Base-by-base conservation (phyloP, 495 filamentous ascomycete genomes). In the Rostrohypoxylon terebratum region DNA sequence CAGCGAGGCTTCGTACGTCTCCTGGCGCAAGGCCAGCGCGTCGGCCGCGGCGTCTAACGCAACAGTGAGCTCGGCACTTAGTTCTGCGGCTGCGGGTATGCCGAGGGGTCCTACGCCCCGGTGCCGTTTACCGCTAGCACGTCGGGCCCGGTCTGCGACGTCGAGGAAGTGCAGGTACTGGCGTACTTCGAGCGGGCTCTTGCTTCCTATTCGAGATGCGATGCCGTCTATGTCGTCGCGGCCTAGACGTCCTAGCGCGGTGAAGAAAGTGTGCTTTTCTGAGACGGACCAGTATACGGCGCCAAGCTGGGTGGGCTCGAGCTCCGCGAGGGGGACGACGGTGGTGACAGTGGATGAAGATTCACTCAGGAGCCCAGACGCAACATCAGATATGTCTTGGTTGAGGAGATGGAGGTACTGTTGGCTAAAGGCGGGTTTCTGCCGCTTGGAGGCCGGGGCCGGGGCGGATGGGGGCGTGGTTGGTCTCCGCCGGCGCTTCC, bases 221-320 rank as follows among this genome's bases (percentile, higher is more conserved):
- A 98, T 90, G 6, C 82, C 86, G 6, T 73, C 70, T 8, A 90
- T 69, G 57, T 91, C 81, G 72, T 89, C 83, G 36, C 82, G 85
- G 6, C 93, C 93, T 23, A 90, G 84, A 6, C 86, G 83, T 2
- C 85, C 82, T 11, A 97, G 77, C 1, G 86, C 83, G 5, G 84
- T 79, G 78, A 94, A 97, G 59, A 97, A 88, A 1, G 78, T 57
- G 16, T 85, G 79, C 73, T 96, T 96, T 77, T 98, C 95, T 5
- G 80, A 71, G 0, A 78, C 53, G 0, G 87, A 89, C 95, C 95
- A 98, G 13, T 79, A 58, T 9, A 90, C 88, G 18, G 86, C 81
- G 20, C 93, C 93, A 75, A 92, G 78, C 69, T 93, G 90, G 2
- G 85, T 86, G n/a, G 71, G 18, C 1, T 18, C 18, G 4, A 85